Conservation (phyloP, 768 basidiomycete genomes). For the Chiua virens region DNA sequence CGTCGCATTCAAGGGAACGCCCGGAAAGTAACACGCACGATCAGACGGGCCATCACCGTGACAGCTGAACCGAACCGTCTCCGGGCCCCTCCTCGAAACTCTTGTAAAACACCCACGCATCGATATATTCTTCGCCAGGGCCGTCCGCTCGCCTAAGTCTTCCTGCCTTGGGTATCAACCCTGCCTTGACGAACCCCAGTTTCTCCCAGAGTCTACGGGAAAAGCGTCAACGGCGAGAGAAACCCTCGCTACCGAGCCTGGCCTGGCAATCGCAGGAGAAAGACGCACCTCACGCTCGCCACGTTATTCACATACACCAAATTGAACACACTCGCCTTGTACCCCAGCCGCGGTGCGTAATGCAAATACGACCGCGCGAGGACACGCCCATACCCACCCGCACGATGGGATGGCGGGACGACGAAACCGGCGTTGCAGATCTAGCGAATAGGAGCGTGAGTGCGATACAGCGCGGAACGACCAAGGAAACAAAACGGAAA, state of each 20-base stretch:
- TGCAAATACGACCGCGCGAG: constrained; percentile 79
- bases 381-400: constrained; percentile 62
- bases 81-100: constrained; percentile 48
- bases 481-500: not conserved
- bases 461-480: too few species aligned
- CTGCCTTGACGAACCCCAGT: constrained; percentile 77
- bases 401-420: constrained; percentile 62
- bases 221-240: too few species aligned
- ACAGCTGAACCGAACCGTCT: not conserved
- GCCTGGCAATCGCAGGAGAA: not conserved
- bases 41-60: too few species aligned
- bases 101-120: constrained; percentile 85
- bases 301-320: constrained; percentile 85
- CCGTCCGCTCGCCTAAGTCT: constrained; percentile 67
- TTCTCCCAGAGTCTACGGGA: constrained; percentile 73
- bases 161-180: constrained; percentile 75
- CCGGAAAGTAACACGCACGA: too few species aligned
- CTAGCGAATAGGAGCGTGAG: constrained; percentile 32
- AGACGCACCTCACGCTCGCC: constrained; percentile 63
- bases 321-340: constrained; percentile 84
- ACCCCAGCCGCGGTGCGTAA: constrained; percentile 78
- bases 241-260: too few species aligned
- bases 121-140: constrained; percentile 80
- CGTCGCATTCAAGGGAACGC: too few species aligned
- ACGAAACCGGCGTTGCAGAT: constrained; percentile 92